Base-by-base conservation (phyloP, 164 flowering plant genomes). In the Tinospora cordifolia region DNA sequence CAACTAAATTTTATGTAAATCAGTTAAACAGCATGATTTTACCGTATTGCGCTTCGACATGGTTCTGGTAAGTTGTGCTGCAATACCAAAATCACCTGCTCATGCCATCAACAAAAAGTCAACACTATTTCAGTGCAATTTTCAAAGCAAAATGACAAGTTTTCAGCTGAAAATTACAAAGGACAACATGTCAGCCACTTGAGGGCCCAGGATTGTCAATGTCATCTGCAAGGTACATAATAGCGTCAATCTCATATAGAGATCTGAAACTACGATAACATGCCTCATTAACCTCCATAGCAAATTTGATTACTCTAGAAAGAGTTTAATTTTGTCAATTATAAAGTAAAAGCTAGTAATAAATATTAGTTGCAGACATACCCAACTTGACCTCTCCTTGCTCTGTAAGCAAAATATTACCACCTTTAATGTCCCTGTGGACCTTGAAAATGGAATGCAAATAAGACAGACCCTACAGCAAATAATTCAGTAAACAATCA, bases 21-120 rank as follows among this genome's bases (percentile, higher is more conserved):
- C 30, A 64, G 21, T 64, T 54, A 24, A 44, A 25, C 34, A 12
- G 8, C 17, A 66, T 47, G 54, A 71, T 39, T 19, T 44, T 89
- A 95, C 99, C 83, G 99, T 95, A 74, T 95, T 95, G 49, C 99
- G 98, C 80, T 95, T 95, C 69, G 99, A 95, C 99, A 95, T 95
- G 47, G 99, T 95, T 82, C 99, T 82, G 24, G 99, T 95, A 73
- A 95, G 91, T 69, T 95, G 99, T 27, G 99, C 99, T 11, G 99
- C 99, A 75, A 95, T 98, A 26, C 99, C 99, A 88, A 95, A 95
- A 82, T 95, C 99, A 75, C 98, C 99, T 70, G 72, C 39, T 57
- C 59, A 64, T 11, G 24, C 6, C 22, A 67, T 26, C 22, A 71
- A 30, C 65, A 72, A 46, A 60, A n/a, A 17, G 25, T 6, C 21